Base-by-base conservation (phyloP, 768 basidiomycete genomes). In the Hygrophorus pudorinus region DNA sequence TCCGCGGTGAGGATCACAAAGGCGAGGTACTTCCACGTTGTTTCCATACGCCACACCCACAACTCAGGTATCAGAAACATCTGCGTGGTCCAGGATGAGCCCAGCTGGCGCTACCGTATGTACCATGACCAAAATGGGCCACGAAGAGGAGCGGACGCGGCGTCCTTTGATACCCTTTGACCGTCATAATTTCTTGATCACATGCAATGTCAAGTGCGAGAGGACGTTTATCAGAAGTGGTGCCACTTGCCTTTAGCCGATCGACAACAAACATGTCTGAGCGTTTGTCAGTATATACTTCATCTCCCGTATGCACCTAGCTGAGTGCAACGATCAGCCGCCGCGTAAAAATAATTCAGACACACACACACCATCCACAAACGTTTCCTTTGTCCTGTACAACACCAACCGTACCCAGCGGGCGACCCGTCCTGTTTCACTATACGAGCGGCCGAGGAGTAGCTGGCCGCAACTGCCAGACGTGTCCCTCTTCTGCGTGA, bases 331-430 rank as follows among this genome's bases (percentile, higher is more conserved):
- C 13, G 20, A 49, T 38, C 7, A 13, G 31, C 34, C 12, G 9
- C 20, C 7, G n/a, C 40, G 24, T 24, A n/a, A 44, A 33, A 27
- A 24, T 54, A 4, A 48, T 34, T 27, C 17, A 18, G 27, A 9
- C 31, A 53, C 65, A 48, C 47, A 81, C 77, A n/a, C n/a, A n/a
- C 83, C 82, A 48, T 82, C 68, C 6, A 76, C 48, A 53, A 85
- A 85, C 0, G 78, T 79, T 48, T 84, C 80, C 44, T 65, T 71
- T 3, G 82, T 83, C 29, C 83, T 85, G 37, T n/a, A 64, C 45
- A 65, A n/a, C n/a, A n/a, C n/a, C n/a, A n/a, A 43, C 73, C 66
- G 47, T 64, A 73, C 0, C 67, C 64, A 0, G 70, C 81, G 17
- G 73, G 50, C 1, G 72, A 59, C 1, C 82, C 81, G 55, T 84